phyloP scores from a whole-genome alignment of 1,284 basidiomycete species.

The Xerocomus nothofagi region DNA sequence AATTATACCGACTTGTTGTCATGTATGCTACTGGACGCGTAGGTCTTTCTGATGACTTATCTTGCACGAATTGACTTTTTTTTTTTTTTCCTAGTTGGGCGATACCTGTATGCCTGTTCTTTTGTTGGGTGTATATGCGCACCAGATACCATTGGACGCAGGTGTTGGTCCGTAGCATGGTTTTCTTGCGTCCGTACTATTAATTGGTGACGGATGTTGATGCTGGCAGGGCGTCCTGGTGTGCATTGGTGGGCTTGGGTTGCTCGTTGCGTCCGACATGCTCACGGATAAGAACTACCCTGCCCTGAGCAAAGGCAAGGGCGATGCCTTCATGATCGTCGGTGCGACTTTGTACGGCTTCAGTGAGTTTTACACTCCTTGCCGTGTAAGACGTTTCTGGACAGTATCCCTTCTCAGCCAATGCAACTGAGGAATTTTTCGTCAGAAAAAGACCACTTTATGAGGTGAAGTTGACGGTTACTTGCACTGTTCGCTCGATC shows the following conservation, averaged over 20 bases:
- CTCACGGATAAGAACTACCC: conserved; percentile 69
- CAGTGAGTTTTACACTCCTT: conserved; percentile 48
- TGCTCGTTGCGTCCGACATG: conserved; percentile 74
- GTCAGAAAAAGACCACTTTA: conserved; percentile 79
- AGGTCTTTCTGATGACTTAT: conserved; percentile 29
- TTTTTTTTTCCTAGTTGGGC: conserved; percentile 60
- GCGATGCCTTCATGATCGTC: conserved; percentile 84
- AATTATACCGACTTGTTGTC: conserved; percentile 84
- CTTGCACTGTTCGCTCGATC: conserved; percentile 1
- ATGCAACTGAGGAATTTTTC: conserved; percentile 85
- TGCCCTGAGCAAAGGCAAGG: conserved; percentile 66
- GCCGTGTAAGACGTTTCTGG: background rate
- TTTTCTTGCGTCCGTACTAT: background rate
- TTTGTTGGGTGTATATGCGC: conserved; percentile 80
- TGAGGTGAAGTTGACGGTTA: conserved; percentile 44
- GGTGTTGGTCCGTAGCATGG: conserved; percentile 51
- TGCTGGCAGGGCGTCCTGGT: conserved; percentile 62
- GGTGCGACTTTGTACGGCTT: conserved; percentile 85
- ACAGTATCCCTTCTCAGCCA: conserved; percentile 47
- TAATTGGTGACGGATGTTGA: background rate
- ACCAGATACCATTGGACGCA: conserved; percentile 82
- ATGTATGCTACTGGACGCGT: conserved; percentile 86
- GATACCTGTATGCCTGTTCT: conserved; percentile 80
- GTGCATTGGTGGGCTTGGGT: conserved; percentile 72
- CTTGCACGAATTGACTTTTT: conserved; percentile 9